A percentile compares a stretch with the other conserved stretches of the same genome.
These are phyloP conservation scores for Fusarium penzigii DNA, from an alignment of 2,329 filamentous ascomycete species.

Conservation along the genomic window DNA sequence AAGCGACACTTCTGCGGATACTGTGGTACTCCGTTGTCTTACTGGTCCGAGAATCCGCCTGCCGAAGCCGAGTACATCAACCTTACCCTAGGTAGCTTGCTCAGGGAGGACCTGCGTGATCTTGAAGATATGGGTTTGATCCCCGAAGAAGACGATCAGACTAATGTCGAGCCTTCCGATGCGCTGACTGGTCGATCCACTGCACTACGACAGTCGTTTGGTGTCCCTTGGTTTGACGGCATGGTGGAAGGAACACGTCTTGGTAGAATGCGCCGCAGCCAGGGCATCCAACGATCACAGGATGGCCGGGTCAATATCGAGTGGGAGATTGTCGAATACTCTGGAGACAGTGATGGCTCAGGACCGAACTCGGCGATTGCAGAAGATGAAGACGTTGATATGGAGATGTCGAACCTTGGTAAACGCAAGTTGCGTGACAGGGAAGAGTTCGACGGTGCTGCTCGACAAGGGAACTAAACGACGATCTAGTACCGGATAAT, in stretches of 20 bases:
- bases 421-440: constrained; percentile 56
- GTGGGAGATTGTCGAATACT: constrained; percentile 84
- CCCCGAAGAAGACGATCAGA: constrained; percentile 45
- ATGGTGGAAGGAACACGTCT: constrained; percentile 76
- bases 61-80: constrained; percentile 77
- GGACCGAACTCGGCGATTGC: constrained; percentile 25
- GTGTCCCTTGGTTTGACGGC: constrained; percentile 83
- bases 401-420: constrained; percentile 35
- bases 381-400: constrained; percentile 38
- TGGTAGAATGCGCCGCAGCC: constrained; percentile 65
- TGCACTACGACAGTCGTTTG: constrained; percentile 58
- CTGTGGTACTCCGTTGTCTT: constrained; percentile 83
- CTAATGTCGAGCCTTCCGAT: constrained; percentile 11
- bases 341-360: constrained; percentile 42
- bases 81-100: constrained; percentile 76
- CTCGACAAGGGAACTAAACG: constrained; percentile 7
- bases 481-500: background rate
- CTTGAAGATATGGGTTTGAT: constrained; percentile 77
- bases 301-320: constrained; percentile 69
- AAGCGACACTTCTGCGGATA: constrained; percentile 87
- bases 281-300: constrained; percentile 52
- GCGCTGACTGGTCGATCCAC: constrained; percentile 31
- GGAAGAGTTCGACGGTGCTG: constrained; percentile 31
- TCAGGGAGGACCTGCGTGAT: constrained; percentile 68
- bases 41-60: constrained; percentile 75